Evolutionary conservation across 2,329 filamentous ascomycete genomes (phyloP).

Genomic region (Exophiala bonariae): DNA sequence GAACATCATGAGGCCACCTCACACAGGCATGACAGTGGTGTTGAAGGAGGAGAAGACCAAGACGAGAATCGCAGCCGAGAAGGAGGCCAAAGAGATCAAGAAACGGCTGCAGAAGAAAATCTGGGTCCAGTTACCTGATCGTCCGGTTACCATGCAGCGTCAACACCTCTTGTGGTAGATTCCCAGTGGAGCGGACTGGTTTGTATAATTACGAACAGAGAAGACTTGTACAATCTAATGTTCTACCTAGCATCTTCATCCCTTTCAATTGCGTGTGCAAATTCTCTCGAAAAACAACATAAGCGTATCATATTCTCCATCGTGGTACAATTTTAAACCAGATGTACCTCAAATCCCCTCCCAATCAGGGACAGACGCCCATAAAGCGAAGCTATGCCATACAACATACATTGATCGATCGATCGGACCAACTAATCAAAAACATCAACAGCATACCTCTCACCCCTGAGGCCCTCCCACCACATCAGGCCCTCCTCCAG

Average conservation of each 20-base stretch:
- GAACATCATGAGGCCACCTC: constrained; percentile 67
- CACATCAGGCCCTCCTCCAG: constrained; percentile 40
- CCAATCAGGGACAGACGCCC: too few relatives aligned
- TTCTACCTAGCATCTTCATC: too few relatives aligned
- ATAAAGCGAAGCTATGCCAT: too few relatives aligned
- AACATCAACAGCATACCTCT: constrained; percentile 27
- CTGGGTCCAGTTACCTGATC: constrained; percentile 86
- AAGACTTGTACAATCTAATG: too few relatives aligned
- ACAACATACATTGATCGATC: too few relatives aligned
- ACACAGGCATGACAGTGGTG: constrained; percentile 74
- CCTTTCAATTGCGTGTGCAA: too few relatives aligned
- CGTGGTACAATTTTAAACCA: too few relatives aligned
- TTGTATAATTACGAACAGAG: too few relatives aligned
- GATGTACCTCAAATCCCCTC: too few relatives aligned
- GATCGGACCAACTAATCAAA: constrained; percentile 19
- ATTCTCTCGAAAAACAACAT: too few relatives aligned
- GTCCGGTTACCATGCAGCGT: constrained; percentile 77
- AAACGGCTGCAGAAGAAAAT: constrained; percentile 68
- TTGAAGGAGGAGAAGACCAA: constrained; percentile 93
- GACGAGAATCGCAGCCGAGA: constrained; percentile 76
- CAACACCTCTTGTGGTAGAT: constrained; percentile 88
- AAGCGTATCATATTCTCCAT: too few relatives aligned
- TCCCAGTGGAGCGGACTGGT: too few relatives aligned
- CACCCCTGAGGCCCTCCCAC: constrained; percentile 24
- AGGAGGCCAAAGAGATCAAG: constrained; percentile 74